Base-by-base conservation (phyloP, 208 protist species). In the Crithidia acanthocephali region DNA sequence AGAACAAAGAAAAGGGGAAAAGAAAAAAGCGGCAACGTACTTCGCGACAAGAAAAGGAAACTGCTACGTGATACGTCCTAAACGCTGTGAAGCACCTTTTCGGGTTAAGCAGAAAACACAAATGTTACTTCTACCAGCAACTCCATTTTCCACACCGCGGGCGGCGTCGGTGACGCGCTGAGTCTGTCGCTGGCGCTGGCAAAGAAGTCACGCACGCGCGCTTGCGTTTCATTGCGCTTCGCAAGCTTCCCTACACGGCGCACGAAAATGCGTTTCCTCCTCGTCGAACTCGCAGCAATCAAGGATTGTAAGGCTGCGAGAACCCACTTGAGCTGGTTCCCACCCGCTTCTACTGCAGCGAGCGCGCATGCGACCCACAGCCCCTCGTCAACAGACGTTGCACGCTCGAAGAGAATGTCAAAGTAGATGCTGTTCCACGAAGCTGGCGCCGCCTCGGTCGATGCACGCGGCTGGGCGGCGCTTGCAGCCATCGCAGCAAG, bases 331-430 rank as follows among this genome's bases (percentile, higher is more conserved):
- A 47, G 16, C 10, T 63, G 50, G 2, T 30, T 25, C 22, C 48
- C 42, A 7, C 59, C 33, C 0, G 40, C 48, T 33, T 52, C 58
- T 6, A 48, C 40, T 2, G 65, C 44, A 25, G 72, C 72, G 5
- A 78, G 16, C n/a, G 58, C 59, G 51, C 72, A 78, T 9, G 28
- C 63, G 8, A 59, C 59, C 72, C 72, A 78, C 25, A 78, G 18
- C 5, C 72, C 72, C 33, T 78, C 72, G 51, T 78, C 72, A 63
- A 55, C 18, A 42, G 65, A 78, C 16, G 65, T 47, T 3, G 72
- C 59, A 3, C 72, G 64, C 58, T 78, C 65, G 32, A 58, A 78
- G n/a, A 78, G 48, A 27, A 62, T 45, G 52, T 78, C 72, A 42
- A 78, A 78, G 25, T 78, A 78, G 16, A 78, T 32, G 44, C 32